A percentile compares a stretch with the other conserved stretches of the same genome.
Conservation (phyloP, 306 rosid genomes). For the Alnus rubra region DNA sequence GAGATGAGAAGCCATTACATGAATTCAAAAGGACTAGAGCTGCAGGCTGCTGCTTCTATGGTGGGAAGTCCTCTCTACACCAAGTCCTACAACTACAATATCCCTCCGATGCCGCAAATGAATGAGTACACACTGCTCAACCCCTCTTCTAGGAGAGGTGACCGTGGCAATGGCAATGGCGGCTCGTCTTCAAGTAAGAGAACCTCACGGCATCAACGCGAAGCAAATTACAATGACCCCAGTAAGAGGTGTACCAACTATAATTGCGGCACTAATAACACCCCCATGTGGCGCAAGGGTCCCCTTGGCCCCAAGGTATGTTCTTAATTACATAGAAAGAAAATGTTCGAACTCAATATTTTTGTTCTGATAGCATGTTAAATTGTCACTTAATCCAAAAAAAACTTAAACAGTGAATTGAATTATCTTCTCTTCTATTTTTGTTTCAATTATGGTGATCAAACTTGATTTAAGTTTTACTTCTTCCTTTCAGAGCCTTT, state of each 20-base stretch:
- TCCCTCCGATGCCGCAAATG: background rate
- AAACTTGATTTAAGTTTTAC: background rate
- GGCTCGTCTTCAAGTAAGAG: conserved; percentile 3
- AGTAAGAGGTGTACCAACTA: conserved; percentile 24
- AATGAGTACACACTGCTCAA: background rate
- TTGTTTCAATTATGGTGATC: background rate
- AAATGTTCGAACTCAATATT: too few relatives aligned
- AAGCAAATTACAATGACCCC: background rate
- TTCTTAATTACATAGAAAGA: background rate
- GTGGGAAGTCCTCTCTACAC: background rate
- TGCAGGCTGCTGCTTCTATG: background rate
- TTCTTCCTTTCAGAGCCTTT: conserved; percentile 17
- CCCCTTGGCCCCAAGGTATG: conserved; percentile 36
- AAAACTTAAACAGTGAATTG: too few relatives aligned
- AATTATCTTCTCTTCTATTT: background rate
- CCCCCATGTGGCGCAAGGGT: conserved; percentile 49
- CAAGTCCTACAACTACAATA: background rate
- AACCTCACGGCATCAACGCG: background rate
- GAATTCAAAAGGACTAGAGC: background rate
- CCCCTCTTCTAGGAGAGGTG: background rate
- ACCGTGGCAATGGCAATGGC: background rate
- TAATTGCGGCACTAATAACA: conserved; percentile 2
- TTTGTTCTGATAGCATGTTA: background rate
- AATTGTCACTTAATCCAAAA: too few relatives aligned
- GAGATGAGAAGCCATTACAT: background rate